These are phyloP conservation scores for Handroanthus guayacan DNA, from an alignment of 257 asterid genomes.

Conservation along the genomic window DNA sequence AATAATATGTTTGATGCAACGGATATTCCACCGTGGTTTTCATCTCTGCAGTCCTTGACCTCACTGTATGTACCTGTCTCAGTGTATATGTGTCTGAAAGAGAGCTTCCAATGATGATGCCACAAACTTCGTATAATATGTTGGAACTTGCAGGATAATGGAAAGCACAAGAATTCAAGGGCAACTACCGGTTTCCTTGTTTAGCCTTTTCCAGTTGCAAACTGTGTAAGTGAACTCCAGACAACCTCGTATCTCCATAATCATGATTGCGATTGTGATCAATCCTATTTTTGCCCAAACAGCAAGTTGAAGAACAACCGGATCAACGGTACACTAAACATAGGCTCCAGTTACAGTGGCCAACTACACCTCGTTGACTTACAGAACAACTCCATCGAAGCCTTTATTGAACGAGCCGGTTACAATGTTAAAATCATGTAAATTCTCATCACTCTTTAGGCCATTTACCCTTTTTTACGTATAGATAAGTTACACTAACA, in stretches of 20 bases:
- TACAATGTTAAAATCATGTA: conserved; percentile 54
- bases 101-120: background rate
- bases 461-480: background rate
- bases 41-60: conserved; percentile 63
- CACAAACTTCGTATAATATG: conserved; percentile 9
- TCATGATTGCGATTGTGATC: background rate
- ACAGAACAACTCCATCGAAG: conserved; percentile 49
- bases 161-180: conserved; percentile 65
- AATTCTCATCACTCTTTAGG: background rate
- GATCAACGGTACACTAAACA: conserved; percentile 57
- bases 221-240: conserved; percentile 59
- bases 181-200: conserved; percentile 54
- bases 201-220: conserved; percentile 70
- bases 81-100: background rate
- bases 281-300: conserved; percentile 25
- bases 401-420: conserved; percentile 45
- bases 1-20: conserved; percentile 64
- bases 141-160: conserved; percentile 59
- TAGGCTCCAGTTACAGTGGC: conserved; percentile 48
- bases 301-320: conserved; percentile 64
- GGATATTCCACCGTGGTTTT: conserved; percentile 64
- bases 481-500: no score
- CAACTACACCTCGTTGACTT: conserved; percentile 59
- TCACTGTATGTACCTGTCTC: conserved; percentile 55
- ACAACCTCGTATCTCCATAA: background rate